Base-by-base conservation (phyloP, 2,329 filamentous ascomycete genomes). In the Alternaria brassicae region DNA sequence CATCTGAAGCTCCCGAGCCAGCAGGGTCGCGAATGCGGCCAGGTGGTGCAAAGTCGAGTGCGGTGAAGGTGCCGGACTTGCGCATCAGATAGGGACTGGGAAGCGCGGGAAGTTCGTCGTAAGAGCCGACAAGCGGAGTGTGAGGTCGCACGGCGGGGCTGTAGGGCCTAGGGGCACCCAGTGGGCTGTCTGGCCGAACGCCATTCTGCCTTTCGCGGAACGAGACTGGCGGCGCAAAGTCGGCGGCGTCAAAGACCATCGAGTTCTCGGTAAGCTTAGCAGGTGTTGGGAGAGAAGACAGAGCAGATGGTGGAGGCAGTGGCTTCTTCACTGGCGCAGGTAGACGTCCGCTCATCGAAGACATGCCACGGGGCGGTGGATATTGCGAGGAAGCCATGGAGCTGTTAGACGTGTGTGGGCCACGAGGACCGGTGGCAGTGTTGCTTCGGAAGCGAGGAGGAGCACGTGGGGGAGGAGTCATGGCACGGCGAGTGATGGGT, bases 381-480 rank as follows among this genome's bases (percentile, higher is more conserved):
- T 69, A 57, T 73, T 81, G 68, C 27, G 72, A 71, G 6, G 72
- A 79, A 49, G 86, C 87, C n/a, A 80, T 79, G 56, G 83, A 81
- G 55, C 81, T 78, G 49, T 80, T 79, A 27, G 82, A 81, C 74
- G 81, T 81, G 68, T 84, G 82, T 10, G 79, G 78, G 62, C 60
- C 63, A 40, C 67, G 67, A 45, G 70, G 68, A 41, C 67, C 69
- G 25, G 65, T 61, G 41, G 50, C 62, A 53, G 68, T 70, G 63
- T 72, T 80, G 61, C 73, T 77, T 45, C 74, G 73, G 73, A 78
- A 86, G 57, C 86, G 83, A 13, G 86, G 85, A 50, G 87, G 86
- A 59, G 85, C 87, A 55, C 85, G 84, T 66, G 94, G 93, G 17
- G 94, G 94, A 52, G 94, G 94, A 19, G 94, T 98, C 94, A 98